Evolutionary conservation across 2,329 filamentous ascomycete species (phyloP).

Genomic region (Lecanoromycetidae sp.): DNA sequence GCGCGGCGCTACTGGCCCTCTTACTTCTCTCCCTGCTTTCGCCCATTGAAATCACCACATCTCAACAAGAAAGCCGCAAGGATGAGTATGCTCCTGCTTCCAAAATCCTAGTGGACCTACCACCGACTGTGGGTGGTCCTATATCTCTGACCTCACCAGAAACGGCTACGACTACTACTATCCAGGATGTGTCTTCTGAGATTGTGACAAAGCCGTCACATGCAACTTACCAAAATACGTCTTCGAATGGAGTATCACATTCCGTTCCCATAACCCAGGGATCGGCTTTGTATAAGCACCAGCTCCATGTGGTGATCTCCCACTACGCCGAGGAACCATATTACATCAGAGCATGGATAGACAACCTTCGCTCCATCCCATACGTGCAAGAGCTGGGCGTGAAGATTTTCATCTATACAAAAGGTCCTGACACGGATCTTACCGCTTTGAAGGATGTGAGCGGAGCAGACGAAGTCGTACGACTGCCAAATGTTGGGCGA

Average conservation of each 20-base stretch:
- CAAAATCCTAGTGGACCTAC: too few species aligned
- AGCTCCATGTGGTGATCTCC: conserved; percentile 3
- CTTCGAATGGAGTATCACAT: background rate
- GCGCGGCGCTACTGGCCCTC: too few species aligned
- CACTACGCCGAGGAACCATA: conserved; percentile 8
- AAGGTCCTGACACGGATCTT: background rate
- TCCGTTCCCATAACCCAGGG: background rate
- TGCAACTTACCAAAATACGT: too few species aligned
- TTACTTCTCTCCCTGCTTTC: too few species aligned
- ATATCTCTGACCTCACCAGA: too few species aligned
- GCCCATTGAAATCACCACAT: too few species aligned
- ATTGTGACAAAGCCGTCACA: too few species aligned
- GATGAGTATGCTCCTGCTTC: too few species aligned
- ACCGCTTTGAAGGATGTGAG: background rate
- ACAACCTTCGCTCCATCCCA: conserved; percentile 4
- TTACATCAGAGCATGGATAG: conserved; percentile 6
- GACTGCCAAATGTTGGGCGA: conserved; percentile 7
- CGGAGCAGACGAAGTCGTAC: conserved; percentile 7
- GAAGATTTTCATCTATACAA: conserved; percentile 5
- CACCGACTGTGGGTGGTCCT: too few species aligned
- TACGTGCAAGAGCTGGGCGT: conserved; percentile 4
- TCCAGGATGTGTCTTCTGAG: too few species aligned
- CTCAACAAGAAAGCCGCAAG: too few species aligned
- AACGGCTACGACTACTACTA: too few species aligned
- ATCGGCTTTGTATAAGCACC: background rate